These are phyloP conservation scores for Reutealis trisperma DNA, from an alignment of 345 rosid genomes.

Conservation along the genomic window DNA sequence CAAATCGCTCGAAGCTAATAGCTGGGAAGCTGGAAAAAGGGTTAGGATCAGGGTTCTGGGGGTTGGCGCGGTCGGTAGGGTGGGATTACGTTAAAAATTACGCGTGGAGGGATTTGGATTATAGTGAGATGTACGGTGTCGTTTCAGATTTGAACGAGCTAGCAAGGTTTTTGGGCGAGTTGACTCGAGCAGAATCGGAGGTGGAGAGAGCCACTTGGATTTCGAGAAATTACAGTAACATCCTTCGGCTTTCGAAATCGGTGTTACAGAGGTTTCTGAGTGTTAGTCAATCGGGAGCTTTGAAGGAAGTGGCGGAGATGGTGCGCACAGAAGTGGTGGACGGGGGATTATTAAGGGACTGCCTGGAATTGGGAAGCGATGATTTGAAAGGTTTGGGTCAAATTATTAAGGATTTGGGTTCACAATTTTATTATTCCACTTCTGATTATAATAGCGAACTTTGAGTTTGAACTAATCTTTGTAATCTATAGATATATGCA, in stretches of 20 bases:
- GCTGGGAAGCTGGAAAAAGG: conserved; percentile 57
- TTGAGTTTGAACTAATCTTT: too few relatives aligned
- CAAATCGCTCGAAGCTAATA: conserved; percentile 51
- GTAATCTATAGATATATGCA: too few relatives aligned
- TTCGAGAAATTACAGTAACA: conserved; percentile 50
- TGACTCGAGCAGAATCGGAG: conserved; percentile 47
- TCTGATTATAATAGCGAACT: conserved; percentile 32
- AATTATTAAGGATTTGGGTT: conserved; percentile 52
- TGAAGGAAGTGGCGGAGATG: conserved; percentile 62
- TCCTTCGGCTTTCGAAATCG: conserved; percentile 47
- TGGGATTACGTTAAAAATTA: conserved; percentile 82
- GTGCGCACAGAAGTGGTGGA: conserved; percentile 60
- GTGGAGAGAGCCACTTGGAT: conserved; percentile 52
- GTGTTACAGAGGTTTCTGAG: conserved; percentile 49
- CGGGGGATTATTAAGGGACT: conserved; percentile 70
- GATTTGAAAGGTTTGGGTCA: conserved; percentile 69
- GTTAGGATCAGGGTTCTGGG: conserved; percentile 44
- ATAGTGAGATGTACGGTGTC: conserved; percentile 51
- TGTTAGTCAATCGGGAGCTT: conserved; percentile 56
- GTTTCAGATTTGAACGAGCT: conserved; percentile 68
- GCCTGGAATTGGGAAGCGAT: conserved; percentile 61
- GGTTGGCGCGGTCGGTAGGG: conserved; percentile 60
- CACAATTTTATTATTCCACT: conserved; percentile 37
- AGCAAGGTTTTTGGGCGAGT: conserved; percentile 41
- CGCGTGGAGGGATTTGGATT: conserved; percentile 62